A percentile compares a stretch with the other conserved stretches of the same genome.
Evolutionary conservation across 129 eudicot genomes (phyloP).

Genomic region (Chrysanthemum makinoi): DNA sequence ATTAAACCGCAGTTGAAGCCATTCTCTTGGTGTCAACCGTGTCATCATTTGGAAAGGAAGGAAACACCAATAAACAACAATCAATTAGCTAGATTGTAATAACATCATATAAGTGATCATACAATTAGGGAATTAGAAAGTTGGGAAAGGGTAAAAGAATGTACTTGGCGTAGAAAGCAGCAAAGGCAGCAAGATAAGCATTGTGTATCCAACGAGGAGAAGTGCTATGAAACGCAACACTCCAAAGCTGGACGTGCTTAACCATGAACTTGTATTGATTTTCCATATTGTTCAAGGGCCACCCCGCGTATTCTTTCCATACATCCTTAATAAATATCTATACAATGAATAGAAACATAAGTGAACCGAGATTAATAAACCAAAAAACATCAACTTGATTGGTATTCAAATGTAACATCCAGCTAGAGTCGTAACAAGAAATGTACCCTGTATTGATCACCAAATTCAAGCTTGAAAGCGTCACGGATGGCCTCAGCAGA

Average conservation of each 20-base stretch:
- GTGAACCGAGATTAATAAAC: neutral
- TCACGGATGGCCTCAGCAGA: slow-evolving; percentile 96
- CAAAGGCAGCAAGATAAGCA: slow-evolving; percentile 82
- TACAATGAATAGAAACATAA: neutral
- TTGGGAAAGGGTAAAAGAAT: too few relatives aligned
- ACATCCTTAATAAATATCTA: slow-evolving; percentile 91
- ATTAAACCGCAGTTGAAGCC: too few relatives aligned
- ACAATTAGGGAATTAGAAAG: too few relatives aligned
- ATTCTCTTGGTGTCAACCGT: too few relatives aligned
- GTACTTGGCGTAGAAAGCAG: slow-evolving; percentile 97
- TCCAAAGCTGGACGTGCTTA: slow-evolving; percentile 93
- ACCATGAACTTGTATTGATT: slow-evolving; percentile 92
- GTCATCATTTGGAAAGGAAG: too few relatives aligned
- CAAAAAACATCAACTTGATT: neutral
- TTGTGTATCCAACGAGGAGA: slow-evolving; percentile 96
- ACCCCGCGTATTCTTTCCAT: slow-evolving; percentile 93
- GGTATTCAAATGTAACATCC: too few relatives aligned
- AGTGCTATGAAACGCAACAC: slow-evolving; percentile 85
- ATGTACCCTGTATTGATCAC: slow-evolving; percentile 78
- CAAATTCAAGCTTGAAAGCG: slow-evolving; percentile 83
- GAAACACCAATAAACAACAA: too few relatives aligned
- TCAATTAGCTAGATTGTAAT: too few relatives aligned
- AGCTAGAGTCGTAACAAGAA: neutral
- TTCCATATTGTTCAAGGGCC: slow-evolving; percentile 98
- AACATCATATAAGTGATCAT: too few relatives aligned